These are phyloP conservation scores for Cystobasidium slooffiae DNA, from an alignment of 1,284 basidiomycete genomes.

Conservation along the genomic window DNA sequence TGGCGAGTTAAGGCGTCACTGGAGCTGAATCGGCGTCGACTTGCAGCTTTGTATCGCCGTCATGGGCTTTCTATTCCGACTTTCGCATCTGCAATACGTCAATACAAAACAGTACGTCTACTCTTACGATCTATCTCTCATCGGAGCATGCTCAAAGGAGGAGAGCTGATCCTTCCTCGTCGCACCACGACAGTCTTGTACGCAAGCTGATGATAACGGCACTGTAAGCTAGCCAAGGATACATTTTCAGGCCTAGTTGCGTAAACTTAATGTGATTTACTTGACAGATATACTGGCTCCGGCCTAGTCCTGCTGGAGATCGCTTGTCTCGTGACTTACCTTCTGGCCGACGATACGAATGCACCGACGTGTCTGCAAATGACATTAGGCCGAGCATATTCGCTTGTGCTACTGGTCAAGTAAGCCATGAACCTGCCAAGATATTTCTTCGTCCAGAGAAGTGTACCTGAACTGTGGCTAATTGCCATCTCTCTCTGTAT, in stretches of 20 bases:
- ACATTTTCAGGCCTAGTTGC: background rate
- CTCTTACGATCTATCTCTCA: background rate
- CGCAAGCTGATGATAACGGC: background rate
- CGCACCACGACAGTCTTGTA: background rate
- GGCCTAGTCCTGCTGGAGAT: constrained; percentile 11
- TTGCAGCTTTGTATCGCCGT: constrained; percentile 12
- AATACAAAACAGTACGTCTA: constrained; percentile 9
- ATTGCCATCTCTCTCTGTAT: too few species aligned
- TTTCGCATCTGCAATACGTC: background rate
- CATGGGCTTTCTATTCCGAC: background rate
- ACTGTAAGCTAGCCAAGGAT: background rate
- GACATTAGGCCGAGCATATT: constrained; percentile 8
- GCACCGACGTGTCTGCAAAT: background rate
- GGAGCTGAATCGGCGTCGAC: background rate
- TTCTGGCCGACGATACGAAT: constrained; percentile 4
- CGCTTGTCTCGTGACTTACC: constrained; percentile 12
- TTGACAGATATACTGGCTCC: constrained; percentile 5
- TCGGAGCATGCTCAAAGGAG: background rate
- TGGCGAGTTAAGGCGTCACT: background rate
- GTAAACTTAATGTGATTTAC: background rate
- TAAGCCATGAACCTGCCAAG: background rate
- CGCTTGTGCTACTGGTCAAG: constrained; percentile 13
- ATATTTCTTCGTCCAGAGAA: too few species aligned
- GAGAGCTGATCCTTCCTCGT: background rate
- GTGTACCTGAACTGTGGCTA: too few species aligned